Conservation (phyloP, 1,139 yeast genomes). For the Yamadazyma diospyri region DNA sequence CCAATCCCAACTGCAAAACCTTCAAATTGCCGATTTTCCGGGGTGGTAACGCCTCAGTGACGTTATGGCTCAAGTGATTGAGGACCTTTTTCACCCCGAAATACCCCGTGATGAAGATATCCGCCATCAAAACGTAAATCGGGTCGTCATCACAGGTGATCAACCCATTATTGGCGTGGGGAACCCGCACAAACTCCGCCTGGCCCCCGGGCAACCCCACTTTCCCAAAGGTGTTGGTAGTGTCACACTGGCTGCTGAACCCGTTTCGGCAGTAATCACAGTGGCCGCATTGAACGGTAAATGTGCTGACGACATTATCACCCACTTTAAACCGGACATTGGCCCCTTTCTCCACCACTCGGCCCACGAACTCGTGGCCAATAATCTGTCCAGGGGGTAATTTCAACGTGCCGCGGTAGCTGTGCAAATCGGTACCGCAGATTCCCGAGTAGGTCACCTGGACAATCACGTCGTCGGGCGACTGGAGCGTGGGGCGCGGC, state of each 20-base stretch:
- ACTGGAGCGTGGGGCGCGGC: slow-evolving; percentile 40
- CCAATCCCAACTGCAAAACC: slow-evolving; percentile 56
- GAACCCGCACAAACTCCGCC: slow-evolving; percentile 58
- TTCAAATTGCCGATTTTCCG: slow-evolving; percentile 29
- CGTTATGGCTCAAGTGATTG: slow-evolving; percentile 31
- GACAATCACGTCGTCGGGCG: slow-evolving; percentile 47
- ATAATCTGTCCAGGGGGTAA: slow-evolving; percentile 35
- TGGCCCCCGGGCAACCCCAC: slow-evolving; percentile 55
- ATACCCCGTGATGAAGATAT: slow-evolving; percentile 64
- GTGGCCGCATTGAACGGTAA: slow-evolving; percentile 53
- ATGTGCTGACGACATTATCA: slow-evolving; percentile 47
- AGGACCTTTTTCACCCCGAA: slow-evolving; percentile 51
- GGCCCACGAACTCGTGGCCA: slow-evolving; percentile 53
- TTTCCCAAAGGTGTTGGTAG: slow-evolving; percentile 54
- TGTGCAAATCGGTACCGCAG: slow-evolving; percentile 63
- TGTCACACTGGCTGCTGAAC: slow-evolving; percentile 48
- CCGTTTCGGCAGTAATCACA: slow-evolving; percentile 57
- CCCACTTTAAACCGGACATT: slow-evolving; percentile 35
- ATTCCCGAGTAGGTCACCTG: slow-evolving; percentile 53
- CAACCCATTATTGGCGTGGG: slow-evolving; percentile 52
- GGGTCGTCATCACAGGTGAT: slow-evolving; percentile 36
- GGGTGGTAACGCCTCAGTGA: slow-evolving; percentile 14
- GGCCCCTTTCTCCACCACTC: slow-evolving; percentile 35
- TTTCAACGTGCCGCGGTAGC: slow-evolving; percentile 54
- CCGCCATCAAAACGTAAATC: slow-evolving; percentile 59